These are phyloP conservation scores for Juncus inflexus DNA, from an alignment of 176 grass and related monocot species.

Conservation along the genomic window DNA sequence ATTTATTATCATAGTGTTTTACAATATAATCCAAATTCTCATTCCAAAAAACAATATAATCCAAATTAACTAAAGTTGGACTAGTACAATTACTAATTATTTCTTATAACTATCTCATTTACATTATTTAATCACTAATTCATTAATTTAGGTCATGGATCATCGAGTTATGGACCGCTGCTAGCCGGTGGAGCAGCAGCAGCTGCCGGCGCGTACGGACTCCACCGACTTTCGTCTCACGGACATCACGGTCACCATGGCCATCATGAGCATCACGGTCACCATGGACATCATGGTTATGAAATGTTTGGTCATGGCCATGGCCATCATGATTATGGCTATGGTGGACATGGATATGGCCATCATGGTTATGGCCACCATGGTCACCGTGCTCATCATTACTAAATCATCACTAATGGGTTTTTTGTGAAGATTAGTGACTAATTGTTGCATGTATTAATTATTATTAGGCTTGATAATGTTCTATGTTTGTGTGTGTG, in stretches of 20 bases:
- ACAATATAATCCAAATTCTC: too few species aligned
- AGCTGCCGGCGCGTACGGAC: slow-evolving; percentile 32
- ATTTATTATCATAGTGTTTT: not conserved
- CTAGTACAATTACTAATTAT: not conserved
- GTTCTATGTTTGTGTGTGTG: too few species aligned
- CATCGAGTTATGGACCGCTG: slow-evolving; percentile 14
- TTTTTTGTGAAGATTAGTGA: too few species aligned
- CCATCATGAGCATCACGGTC: not conserved
- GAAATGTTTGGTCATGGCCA: not conserved
- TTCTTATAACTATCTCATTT: not conserved
- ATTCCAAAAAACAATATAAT: too few species aligned
- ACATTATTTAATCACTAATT: not conserved
- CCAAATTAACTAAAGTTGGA: too few species aligned
- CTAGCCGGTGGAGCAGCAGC: slow-evolving; percentile 24
- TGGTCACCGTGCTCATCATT: too few species aligned
- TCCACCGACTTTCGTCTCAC: slow-evolving; percentile 28
- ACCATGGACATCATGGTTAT: not conserved
- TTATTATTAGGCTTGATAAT: too few species aligned
- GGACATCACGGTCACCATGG: slow-evolving; percentile 12
- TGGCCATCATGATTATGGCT: slow-evolving; percentile 5
- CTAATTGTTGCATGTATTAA: too few species aligned
- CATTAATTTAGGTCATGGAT: slow-evolving; percentile 24
- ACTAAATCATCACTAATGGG: too few species aligned
- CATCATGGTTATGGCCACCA: too few species aligned
- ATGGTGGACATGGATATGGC: not conserved